Evolutionary conservation across 2,329 filamentous ascomycete species (phyloP), one percentile per base, ranked within the genome.

Genomic region (Mycosphaerella sp.): DNA sequence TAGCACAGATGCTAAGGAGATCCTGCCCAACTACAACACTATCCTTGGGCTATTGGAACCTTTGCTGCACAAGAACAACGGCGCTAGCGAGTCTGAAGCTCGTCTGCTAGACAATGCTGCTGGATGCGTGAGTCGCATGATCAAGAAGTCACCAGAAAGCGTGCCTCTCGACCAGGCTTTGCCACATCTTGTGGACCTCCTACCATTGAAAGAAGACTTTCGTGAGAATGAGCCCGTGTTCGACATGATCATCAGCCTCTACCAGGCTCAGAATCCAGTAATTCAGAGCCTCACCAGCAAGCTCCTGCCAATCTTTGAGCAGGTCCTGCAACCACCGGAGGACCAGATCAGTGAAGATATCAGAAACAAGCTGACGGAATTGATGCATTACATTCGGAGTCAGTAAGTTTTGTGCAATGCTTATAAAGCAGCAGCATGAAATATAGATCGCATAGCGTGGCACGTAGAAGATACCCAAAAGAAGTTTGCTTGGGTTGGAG

Each of bases 211-310:
- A 70, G 90, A 95, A 67, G 93, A 97, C 70, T 97, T 81, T 63
- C 89, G 96, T 71, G 93, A 97, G 80, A 97, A 98, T 73, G 87
- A 88, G 64, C 89, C 93, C 7, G 84, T 97, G 54, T 98, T 86
- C 73, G 80, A 86, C 69, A 94, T 90, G 81, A 85, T 98, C 64
- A 85, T 87, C 70, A 84, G 86, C 70, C 79, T 97, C 58, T 96
- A 89, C 69, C 79, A 85, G 61, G 74, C 79, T 56, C 79, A 81
- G 58, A 85, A 91, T 70, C 73, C 78, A 10, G 85, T 82, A 1
- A 78, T 90, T 41, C 80, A 84, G 69, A 75, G 80, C 62, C 76
- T 89, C 41, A 89, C 87, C 4, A 78, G 81, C 34, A 77, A 81
- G 65, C 75, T 93, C 51, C 73, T 89, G 59, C 78, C 80, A 10